Evolutionary conservation across 2,329 filamentous ascomycete species (phyloP).

Genomic region (Trichoderma sp.): DNA sequence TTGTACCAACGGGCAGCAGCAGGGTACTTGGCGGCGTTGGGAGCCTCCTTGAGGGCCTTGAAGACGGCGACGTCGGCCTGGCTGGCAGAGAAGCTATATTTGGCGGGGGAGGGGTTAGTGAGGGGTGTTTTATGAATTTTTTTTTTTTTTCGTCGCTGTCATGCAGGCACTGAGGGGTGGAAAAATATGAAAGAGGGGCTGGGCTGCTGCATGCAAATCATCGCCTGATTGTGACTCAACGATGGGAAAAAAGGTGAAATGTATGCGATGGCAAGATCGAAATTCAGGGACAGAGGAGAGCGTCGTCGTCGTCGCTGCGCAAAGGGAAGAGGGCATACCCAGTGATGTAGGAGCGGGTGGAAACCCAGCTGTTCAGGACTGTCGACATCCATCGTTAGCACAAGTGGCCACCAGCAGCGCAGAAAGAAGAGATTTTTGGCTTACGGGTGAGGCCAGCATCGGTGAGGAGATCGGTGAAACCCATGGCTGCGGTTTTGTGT

Average conservation of each 20-base stretch:
- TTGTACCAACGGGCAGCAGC: slow-evolving; percentile 98
- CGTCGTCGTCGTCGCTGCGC: not conserved
- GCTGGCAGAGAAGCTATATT: slow-evolving; percentile 59
- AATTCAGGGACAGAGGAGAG: not conserved
- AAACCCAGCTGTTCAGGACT: slow-evolving; percentile 68
- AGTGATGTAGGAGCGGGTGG: slow-evolving; percentile 72
- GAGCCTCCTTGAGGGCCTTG: slow-evolving; percentile 78
- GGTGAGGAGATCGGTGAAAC: slow-evolving; percentile 63
- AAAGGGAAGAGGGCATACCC: slow-evolving; percentile 55
- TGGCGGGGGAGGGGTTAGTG: slow-evolving; percentile 14
- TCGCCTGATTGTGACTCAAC: not conserved
- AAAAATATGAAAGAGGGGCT: slow-evolving; percentile 18
- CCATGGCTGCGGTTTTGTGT: slow-evolving; percentile 43
- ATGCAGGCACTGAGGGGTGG: slow-evolving; percentile 15
- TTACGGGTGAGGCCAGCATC: slow-evolving; percentile 53
- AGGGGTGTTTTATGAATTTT: slow-evolving; percentile 6
- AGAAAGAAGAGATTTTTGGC: slow-evolving; percentile 14
- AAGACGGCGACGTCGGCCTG: slow-evolving; percentile 96
- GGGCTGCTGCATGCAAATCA: slow-evolving; percentile 4
- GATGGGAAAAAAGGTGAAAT: not conserved
- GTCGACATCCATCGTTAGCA: slow-evolving; percentile 20
- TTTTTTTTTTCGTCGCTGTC: not conserved
- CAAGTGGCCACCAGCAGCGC: not conserved
- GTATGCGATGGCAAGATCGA: not conserved
- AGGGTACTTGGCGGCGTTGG: slow-evolving; percentile 83